These are phyloP conservation scores for Lolium multiflorum DNA, from an alignment of 176 grass and related monocot genomes.

Conservation along the genomic window DNA sequence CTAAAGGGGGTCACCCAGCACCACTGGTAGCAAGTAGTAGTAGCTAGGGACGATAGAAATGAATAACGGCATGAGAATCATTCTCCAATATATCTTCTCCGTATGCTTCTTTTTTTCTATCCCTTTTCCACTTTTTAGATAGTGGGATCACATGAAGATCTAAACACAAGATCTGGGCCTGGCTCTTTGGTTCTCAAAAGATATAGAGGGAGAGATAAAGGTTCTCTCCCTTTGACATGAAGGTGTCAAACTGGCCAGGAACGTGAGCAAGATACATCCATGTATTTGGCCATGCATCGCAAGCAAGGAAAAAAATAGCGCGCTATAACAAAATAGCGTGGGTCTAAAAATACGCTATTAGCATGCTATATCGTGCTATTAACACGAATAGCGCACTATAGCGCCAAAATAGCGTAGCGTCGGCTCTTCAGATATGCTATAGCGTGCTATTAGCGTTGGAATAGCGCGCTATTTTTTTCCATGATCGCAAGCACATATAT, in stretches of 20 bases:
- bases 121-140: conserved; percentile 44
- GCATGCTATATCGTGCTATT: too few relatives aligned
- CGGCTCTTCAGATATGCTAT: too few relatives aligned
- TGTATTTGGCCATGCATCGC: conserved; percentile 38
- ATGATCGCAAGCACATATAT: background rate
- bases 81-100: conserved; percentile 33
- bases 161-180: conserved; percentile 41
- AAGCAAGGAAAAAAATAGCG: too few relatives aligned
- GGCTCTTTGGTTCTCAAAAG: conserved; percentile 32
- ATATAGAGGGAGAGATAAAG: conserved; percentile 19
- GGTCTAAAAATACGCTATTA: too few relatives aligned
- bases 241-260: conserved; percentile 28
- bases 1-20: conserved; percentile 23
- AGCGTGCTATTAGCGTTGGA: too few relatives aligned
- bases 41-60: conserved; percentile 34
- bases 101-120: conserved; percentile 21
- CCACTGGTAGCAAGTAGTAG: background rate
- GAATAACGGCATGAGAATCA: conserved; percentile 43
- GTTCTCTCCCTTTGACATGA: conserved; percentile 29
- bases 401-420: too few relatives aligned
- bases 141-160: conserved; percentile 44
- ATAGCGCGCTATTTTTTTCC: too few relatives aligned
- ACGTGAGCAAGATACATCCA: conserved; percentile 47
- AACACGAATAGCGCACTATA: too few relatives aligned
- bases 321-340: too few relatives aligned